These are phyloP conservation scores for Cryptosporidium viatorum DNA, from an alignment of 169 alveolate genomes.

Conservation along the genomic window DNA sequence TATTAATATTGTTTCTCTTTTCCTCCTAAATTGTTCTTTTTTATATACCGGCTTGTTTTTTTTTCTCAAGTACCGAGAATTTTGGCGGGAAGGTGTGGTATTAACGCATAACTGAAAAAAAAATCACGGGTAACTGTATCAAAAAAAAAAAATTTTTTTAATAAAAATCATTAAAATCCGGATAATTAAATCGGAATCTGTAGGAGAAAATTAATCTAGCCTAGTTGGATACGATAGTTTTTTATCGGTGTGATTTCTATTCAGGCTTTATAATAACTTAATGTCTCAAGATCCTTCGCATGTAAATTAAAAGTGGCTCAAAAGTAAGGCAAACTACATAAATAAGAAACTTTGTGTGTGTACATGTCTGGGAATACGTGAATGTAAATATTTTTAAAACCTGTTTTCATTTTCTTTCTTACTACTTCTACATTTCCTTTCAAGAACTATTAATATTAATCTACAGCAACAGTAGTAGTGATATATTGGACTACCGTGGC, in stretches of 20 bases:
- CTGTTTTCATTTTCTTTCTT: not conserved
- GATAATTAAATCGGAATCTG: not conserved
- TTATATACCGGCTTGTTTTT: not conserved
- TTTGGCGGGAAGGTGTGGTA: constrained; percentile 17
- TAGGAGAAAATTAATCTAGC: not conserved
- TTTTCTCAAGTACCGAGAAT: not conserved
- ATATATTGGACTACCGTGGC: no score
- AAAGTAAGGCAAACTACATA: not conserved
- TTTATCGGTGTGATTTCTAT: not conserved
- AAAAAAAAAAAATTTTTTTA: not conserved
- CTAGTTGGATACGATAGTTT: no score
- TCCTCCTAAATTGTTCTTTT: not conserved
- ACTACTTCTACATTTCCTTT: not conserved
- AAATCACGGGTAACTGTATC: not conserved
- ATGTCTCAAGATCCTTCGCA: not conserved
- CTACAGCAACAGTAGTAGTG: no score
- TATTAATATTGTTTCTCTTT: not conserved
- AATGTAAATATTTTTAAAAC: no score
- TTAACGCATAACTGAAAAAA: not conserved
- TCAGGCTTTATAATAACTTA: no score
- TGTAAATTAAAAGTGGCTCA: not conserved
- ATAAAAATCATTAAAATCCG: not conserved
- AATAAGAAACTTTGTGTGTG: not conserved
- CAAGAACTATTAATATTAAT: not conserved
- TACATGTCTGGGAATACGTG: not conserved